These are phyloP conservation scores for Aspergillus cavernicola DNA, from an alignment of 495 filamentous ascomycete genomes.

Conservation along the genomic window DNA sequence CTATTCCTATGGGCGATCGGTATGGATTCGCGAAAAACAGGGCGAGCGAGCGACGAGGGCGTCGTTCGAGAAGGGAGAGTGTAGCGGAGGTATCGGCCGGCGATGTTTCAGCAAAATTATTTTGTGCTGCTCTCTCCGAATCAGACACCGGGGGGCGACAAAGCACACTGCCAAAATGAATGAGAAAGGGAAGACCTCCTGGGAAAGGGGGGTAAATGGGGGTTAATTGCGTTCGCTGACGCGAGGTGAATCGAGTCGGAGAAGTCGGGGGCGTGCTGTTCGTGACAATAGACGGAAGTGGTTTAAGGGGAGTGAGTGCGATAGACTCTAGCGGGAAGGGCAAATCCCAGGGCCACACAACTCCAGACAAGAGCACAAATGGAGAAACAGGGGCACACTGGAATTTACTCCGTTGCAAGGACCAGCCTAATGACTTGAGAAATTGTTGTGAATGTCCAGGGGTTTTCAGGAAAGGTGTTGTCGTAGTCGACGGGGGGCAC, in stretches of 20 bases:
- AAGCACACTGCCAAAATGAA: slow-evolving; percentile 9
- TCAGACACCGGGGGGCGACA: slow-evolving; percentile 7
- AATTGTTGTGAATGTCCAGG: slow-evolving; percentile 4
- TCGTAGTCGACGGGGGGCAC: slow-evolving; percentile 10
- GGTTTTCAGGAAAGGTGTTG: slow-evolving; percentile 7
- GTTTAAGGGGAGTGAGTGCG: slow-evolving; percentile 28
- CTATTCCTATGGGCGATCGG: neutral
- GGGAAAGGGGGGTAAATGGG: neutral
- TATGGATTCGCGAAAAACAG: neutral
- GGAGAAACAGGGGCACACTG: slow-evolving; percentile 6
- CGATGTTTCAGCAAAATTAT: slow-evolving; percentile 24
- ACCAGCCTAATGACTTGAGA: slow-evolving; percentile 18
- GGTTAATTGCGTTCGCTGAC: slow-evolving; percentile 6
- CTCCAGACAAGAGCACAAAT: slow-evolving; percentile 5
- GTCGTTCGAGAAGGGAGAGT: slow-evolving; percentile 8
- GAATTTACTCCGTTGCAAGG: slow-evolving; percentile 15
- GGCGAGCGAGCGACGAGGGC: slow-evolving; percentile 8
- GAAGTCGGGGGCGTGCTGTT: slow-evolving; percentile 11
- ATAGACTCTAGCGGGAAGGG: slow-evolving; percentile 25
- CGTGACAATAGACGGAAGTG: slow-evolving; percentile 15
- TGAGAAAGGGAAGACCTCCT: neutral
- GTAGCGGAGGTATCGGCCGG: slow-evolving; percentile 24
- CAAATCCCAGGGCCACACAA: slow-evolving; percentile 21
- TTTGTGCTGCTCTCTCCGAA: slow-evolving; percentile 13
- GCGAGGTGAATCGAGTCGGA: slow-evolving; percentile 5